Evolutionary conservation across 2,329 filamentous ascomycete species (phyloP).

Genomic region (Ascochyta pisi): DNA sequence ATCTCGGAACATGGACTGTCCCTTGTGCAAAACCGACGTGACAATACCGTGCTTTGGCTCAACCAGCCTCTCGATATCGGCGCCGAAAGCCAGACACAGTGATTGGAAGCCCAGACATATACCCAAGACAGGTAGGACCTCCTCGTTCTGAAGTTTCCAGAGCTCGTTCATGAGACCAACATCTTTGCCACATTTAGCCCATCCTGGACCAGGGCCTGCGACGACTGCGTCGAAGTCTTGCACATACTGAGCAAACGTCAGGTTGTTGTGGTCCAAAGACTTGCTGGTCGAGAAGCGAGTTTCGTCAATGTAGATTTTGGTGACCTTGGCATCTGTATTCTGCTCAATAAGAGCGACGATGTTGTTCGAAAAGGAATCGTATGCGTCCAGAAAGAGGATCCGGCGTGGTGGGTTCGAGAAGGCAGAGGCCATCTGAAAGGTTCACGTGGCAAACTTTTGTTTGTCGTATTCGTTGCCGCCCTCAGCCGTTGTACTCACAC

Average conservation of each 20-base stretch:
- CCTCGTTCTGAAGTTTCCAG: constrained; percentile 69
- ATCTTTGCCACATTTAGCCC: constrained; percentile 74
- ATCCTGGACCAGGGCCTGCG: constrained; percentile 88
- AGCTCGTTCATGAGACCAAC: constrained; percentile 81
- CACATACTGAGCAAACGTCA: constrained; percentile 56
- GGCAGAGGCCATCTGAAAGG: constrained; percentile 37
- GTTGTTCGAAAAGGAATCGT: constrained; percentile 97
- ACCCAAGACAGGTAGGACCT: constrained; percentile 78
- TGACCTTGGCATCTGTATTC: constrained; percentile 70
- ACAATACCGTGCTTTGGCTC: constrained; percentile 85
- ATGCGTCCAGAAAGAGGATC: constrained; percentile 91
- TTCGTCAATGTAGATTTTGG: constrained; percentile 72
- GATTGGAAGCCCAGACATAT: constrained; percentile 92
- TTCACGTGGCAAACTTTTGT: constrained; percentile 13
- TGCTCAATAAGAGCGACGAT: constrained; percentile 82
- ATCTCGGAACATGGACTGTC: constrained; percentile 69
- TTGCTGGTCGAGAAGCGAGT: constrained; percentile 24
- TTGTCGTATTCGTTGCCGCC: background rate
- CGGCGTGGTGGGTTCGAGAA: constrained; percentile 41
- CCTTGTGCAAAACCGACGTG: constrained; percentile 67
- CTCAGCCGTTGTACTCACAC: background rate
- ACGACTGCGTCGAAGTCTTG: constrained; percentile 81
- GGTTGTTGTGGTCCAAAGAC: background rate
- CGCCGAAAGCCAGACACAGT: constrained; percentile 72
- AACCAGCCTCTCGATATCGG: constrained; percentile 68